Evolutionary conservation across 2,329 filamentous ascomycete genomes (phyloP).

Genomic region (Clonostachys byssicola): DNA sequence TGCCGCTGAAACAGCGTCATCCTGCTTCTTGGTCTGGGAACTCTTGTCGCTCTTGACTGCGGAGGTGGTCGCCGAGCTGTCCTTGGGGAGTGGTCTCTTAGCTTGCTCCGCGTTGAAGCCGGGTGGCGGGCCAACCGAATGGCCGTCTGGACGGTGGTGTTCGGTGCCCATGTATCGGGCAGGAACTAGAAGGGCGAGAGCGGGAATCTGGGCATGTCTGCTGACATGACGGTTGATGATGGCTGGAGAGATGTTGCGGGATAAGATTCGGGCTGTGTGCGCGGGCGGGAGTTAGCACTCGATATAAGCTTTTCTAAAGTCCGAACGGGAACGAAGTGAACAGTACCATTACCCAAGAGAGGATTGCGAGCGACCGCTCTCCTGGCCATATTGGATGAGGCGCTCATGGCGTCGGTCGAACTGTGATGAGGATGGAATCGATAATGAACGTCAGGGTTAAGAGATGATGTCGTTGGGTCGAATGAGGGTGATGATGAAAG

Average conservation of each 20-base stretch:
- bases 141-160: constrained; percentile 45
- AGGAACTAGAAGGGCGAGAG: constrained; percentile 54
- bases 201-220: constrained; percentile 40
- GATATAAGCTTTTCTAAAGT: constrained; percentile 3
- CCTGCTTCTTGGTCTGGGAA: constrained; percentile 16
- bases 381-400: constrained; percentile 50
- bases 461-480: not conserved
- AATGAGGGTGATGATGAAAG: not conserved
- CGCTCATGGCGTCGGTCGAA: constrained; percentile 39
- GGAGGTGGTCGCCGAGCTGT: constrained; percentile 29
- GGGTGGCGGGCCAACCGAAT: constrained; percentile 67
- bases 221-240: constrained; percentile 41
- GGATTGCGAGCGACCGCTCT: constrained; percentile 49
- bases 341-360: constrained; percentile 43
- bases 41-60: constrained; percentile 24
- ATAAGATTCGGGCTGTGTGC: constrained; percentile 36
- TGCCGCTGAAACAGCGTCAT: constrained; percentile 11
- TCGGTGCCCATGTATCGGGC: constrained; percentile 55
- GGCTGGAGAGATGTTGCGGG: constrained; percentile 40
- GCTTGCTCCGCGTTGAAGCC: constrained; percentile 89
- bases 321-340: constrained; percentile 6
- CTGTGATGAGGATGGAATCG: too few species aligned
- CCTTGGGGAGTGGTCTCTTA: constrained; percentile 73
- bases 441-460: not conserved
- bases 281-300: constrained; percentile 13